phyloP scores from a whole-genome alignment of 768 basidiomycete species.

The Dictyophora rubrovolvata region DNA sequence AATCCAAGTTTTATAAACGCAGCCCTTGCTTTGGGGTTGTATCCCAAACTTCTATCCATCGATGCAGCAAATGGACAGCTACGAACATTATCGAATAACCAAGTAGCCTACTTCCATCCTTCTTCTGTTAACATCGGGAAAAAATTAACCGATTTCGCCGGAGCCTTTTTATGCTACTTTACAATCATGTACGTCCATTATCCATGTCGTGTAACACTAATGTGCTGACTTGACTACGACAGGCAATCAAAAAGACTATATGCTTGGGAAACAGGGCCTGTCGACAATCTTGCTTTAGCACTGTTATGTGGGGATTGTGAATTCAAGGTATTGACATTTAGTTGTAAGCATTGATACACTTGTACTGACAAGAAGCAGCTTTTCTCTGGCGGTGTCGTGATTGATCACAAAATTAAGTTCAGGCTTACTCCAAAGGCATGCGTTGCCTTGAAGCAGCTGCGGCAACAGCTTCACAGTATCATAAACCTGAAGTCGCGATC shows the following conservation, averaged over 20 bases:
- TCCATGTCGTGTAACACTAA: background rate
- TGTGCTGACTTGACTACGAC: constrained; percentile 9
- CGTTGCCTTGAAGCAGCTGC: constrained; percentile 72
- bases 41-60: constrained; percentile 79
- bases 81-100: constrained; percentile 76
- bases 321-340: constrained; percentile 50
- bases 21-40: constrained; percentile 76
- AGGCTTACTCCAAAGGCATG: constrained; percentile 58
- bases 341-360: background rate
- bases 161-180: constrained; percentile 72
- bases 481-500: constrained; percentile 61
- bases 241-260: constrained; percentile 94
- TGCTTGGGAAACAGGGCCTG: constrained; percentile 87
- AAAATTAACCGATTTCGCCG: constrained; percentile 58
- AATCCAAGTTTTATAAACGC: constrained; percentile 65
- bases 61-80: constrained; percentile 53
- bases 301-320: constrained; percentile 87
- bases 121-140: constrained; percentile 82
- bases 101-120: constrained; percentile 72
- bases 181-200: constrained; percentile 61
- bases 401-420: constrained; percentile 83
- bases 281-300: constrained; percentile 72
- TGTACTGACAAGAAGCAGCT: constrained; percentile 36
- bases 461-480: constrained; percentile 47
- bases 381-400: constrained; percentile 52